A percentile compares a stretch with the other conserved stretches of the same genome.
Conservation (phyloP, 2,329 filamentous ascomycete genomes). For the Aspergillus uvarum region DNA sequence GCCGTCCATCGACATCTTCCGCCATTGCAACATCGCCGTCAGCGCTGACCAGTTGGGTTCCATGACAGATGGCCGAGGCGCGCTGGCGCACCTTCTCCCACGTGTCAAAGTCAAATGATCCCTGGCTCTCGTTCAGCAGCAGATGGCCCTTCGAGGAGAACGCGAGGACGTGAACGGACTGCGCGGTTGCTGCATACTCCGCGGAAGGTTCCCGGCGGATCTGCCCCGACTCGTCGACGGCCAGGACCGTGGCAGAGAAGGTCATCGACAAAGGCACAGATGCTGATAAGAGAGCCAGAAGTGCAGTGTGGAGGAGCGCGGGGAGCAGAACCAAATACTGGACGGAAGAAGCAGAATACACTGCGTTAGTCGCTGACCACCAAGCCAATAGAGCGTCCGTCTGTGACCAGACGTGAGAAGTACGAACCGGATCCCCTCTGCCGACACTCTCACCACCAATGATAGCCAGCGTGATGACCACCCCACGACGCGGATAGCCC, state of each 20-base stretch:
- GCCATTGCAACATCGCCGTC: conserved; percentile 47
- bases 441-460: conserved; percentile 35
- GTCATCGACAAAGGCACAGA: conserved; percentile 76
- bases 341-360: conserved; percentile 1
- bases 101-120: conserved; percentile 69
- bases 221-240: conserved; percentile 49
- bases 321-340: conserved; percentile 79
- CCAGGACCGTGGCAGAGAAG: conserved; percentile 64
- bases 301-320: conserved; percentile 74
- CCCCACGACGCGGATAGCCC: conserved; percentile 41
- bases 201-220: conserved; percentile 63
- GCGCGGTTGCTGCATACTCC: conserved; percentile 60
- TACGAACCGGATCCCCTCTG: conserved; percentile 41
- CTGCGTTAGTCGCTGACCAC: conserved; percentile 10
- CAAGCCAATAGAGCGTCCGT: not conserved
- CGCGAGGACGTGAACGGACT: conserved; percentile 77
- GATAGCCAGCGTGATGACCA: conserved; percentile 46
- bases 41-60: conserved; percentile 36
- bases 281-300: conserved; percentile 77
- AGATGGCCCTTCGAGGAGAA: conserved; percentile 74
- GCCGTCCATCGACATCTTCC: conserved; percentile 41
- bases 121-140: conserved; percentile 78
- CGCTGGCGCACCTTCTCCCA: conserved; percentile 71
- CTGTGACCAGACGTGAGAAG: not conserved
- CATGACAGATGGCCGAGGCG: conserved; percentile 66